phyloP scores from a whole-genome alignment of 2,329 filamentous ascomycete species.

The Cladobotryum protrusum region DNA sequence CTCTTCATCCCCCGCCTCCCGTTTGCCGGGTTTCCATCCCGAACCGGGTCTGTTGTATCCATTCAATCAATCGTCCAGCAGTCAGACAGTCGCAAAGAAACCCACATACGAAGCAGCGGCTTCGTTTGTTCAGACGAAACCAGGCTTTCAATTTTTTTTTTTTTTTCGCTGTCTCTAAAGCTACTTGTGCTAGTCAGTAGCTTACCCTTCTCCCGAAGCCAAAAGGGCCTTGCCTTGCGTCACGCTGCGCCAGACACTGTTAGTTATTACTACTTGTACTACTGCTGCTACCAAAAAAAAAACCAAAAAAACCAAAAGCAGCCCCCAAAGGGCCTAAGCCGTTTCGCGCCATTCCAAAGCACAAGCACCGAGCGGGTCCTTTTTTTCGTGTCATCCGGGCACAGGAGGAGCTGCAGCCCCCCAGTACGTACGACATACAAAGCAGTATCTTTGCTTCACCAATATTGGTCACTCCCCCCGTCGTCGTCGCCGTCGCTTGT shows the following conservation, averaged over 20 bases:
- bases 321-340: not conserved
- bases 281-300: slow-evolving; percentile 5
- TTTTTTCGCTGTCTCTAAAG: no score
- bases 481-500: not conserved
- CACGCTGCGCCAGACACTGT: not conserved
- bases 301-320: not conserved
- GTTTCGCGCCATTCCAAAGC: slow-evolving; percentile 11
- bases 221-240: not conserved
- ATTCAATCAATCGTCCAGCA: no score
- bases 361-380: slow-evolving; percentile 9
- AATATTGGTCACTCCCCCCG: slow-evolving; percentile 12
- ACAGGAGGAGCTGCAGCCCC: slow-evolving; percentile 7
- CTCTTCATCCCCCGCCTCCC: not conserved
- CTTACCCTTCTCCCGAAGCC: not conserved
- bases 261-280: not conserved
- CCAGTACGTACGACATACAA: slow-evolving; percentile 12
- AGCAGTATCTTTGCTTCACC: slow-evolving; percentile 10
- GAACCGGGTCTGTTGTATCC: not conserved
- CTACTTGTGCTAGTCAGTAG: no score
- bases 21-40: not conserved
- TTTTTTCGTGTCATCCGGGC: slow-evolving; percentile 12
- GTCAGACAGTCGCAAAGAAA: no score
- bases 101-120: no score
- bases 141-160: no score
- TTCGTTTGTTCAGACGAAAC: no score